These are phyloP conservation scores for Aspergillus nidulans DNA, from an alignment of 495 filamentous ascomycete genomes.

Conservation along the genomic window DNA sequence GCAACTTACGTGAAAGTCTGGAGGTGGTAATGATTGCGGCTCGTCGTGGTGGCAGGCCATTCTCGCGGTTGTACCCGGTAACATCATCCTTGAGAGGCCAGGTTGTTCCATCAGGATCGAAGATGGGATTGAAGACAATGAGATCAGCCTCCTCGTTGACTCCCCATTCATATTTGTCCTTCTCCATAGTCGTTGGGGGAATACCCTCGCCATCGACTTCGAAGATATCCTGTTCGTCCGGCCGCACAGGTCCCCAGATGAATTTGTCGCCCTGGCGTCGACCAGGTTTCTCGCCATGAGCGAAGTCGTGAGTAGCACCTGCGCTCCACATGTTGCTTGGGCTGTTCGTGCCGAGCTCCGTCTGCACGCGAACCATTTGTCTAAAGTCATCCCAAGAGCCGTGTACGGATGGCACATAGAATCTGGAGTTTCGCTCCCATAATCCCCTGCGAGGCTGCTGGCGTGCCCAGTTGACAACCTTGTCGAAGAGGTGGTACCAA, in stretches of 20 bases:
- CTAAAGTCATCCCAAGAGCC: conserved; percentile 90
- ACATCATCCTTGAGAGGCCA: conserved; percentile 87
- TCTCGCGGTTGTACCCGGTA: conserved; percentile 76
- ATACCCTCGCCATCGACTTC: conserved; percentile 64
- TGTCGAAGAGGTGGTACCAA: conserved; percentile 83
- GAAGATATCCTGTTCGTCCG: conserved; percentile 61
- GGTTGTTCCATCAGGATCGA: conserved; percentile 81
- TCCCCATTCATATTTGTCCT: conserved; percentile 82
- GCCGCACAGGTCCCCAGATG: conserved; percentile 81
- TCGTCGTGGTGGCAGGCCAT: conserved; percentile 69
- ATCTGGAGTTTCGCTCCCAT: conserved; percentile 90
- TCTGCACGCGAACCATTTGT: conserved; percentile 87
- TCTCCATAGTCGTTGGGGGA: conserved; percentile 67
- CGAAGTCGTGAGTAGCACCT: conserved; percentile 31
- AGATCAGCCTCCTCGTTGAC: conserved; percentile 90
- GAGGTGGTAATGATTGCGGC: conserved; percentile 83
- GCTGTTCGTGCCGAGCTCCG: conserved; percentile 71
- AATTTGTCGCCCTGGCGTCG: conserved; percentile 59
- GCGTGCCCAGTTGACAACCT: conserved; percentile 68
- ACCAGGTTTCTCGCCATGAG: conserved; percentile 36
- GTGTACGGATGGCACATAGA: conserved; percentile 86
- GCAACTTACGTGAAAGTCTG: conserved; percentile 75
- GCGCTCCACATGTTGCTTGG: conserved; percentile 68
- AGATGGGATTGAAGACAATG: conserved; percentile 90
- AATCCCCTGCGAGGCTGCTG: conserved; percentile 83